Conservation (phyloP, 2,329 filamentous ascomycete genomes). For the Fusarium oligoseptatum region DNA sequence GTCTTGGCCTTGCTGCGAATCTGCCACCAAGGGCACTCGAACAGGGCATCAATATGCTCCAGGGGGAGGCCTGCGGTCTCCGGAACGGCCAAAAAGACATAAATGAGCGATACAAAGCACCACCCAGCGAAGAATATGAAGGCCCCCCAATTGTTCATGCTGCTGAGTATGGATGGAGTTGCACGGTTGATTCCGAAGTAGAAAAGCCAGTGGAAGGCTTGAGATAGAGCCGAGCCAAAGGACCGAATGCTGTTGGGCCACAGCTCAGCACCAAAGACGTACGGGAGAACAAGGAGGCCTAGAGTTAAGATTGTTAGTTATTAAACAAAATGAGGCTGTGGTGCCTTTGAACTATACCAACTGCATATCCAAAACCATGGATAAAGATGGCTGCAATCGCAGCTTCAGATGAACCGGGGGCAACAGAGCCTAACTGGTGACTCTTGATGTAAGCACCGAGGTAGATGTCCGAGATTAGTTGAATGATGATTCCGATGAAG, state of each 20-base stretch:
- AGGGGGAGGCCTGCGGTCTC: conserved; percentile 54
- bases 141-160: conserved; percentile 57
- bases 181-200: conserved; percentile 54
- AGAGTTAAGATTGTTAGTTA: not conserved
- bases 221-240: conserved; percentile 53
- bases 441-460: conserved; percentile 57
- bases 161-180: conserved; percentile 51
- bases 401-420: conserved; percentile 48
- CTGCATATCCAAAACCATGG: conserved; percentile 60
- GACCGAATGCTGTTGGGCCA: conserved; percentile 61
- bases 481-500: conserved; percentile 51
- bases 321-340: not conserved
- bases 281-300: conserved; percentile 56
- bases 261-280: conserved; percentile 59
- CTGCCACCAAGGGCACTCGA: conserved; percentile 49
- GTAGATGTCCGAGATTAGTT: conserved; percentile 58
- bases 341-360: conserved; percentile 38
- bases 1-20: conserved; percentile 31
- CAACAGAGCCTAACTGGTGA: conserved; percentile 44
- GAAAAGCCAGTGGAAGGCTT: conserved; percentile 52
- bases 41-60: conserved; percentile 55
- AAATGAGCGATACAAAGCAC: conserved; percentile 54
- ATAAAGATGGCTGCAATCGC: conserved; percentile 60
- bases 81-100: conserved; percentile 56
- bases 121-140: conserved; percentile 55